These are phyloP conservation scores for Ustilago esculenta DNA, from an alignment of 1,284 basidiomycete genomes.

Conservation along the genomic window DNA sequence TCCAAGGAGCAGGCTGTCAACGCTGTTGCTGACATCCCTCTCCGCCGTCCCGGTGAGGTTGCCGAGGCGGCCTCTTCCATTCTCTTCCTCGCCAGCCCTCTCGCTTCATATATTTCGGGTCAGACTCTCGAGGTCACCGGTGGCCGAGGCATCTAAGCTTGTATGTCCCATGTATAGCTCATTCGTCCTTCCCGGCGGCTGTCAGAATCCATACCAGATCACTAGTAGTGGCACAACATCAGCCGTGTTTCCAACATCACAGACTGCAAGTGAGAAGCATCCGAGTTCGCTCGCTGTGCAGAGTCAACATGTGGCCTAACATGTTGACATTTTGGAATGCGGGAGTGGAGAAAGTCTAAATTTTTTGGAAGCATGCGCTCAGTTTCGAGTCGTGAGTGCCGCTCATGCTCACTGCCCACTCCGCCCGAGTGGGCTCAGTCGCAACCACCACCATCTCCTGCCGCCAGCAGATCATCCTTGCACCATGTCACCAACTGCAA, in stretches of 20 bases:
- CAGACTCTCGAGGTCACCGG: slow-evolving; percentile 74
- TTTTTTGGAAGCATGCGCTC: slow-evolving; percentile 3
- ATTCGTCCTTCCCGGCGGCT: too few relatives aligned
- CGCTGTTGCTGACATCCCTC: slow-evolving; percentile 74
- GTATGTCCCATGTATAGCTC: too few relatives aligned
- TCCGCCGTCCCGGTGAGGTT: slow-evolving; percentile 77
- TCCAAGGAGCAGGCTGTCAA: slow-evolving; percentile 70
- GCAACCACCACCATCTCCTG: slow-evolving; percentile 8
- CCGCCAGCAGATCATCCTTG: neutral
- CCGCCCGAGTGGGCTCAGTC: too few relatives aligned
- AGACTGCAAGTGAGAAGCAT: too few relatives aligned
- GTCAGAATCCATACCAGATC: too few relatives aligned
- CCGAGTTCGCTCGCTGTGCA: too few relatives aligned
- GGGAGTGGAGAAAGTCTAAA: slow-evolving; percentile 9
- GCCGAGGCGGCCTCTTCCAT: slow-evolving; percentile 78
- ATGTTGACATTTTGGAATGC: neutral
- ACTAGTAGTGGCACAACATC: neutral
- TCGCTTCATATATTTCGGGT: slow-evolving; percentile 81
- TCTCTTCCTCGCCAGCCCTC: slow-evolving; percentile 72
- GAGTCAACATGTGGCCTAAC: too few relatives aligned
- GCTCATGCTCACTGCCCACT: too few relatives aligned
- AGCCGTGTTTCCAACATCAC: too few relatives aligned
- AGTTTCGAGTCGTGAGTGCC: too few relatives aligned
- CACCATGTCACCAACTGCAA: slow-evolving; percentile 32
- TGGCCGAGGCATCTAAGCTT: slow-evolving; percentile 52